These are phyloP conservation scores for Cucurbita maxima DNA, from an alignment of 306 rosid genomes.

Conservation along the genomic window DNA sequence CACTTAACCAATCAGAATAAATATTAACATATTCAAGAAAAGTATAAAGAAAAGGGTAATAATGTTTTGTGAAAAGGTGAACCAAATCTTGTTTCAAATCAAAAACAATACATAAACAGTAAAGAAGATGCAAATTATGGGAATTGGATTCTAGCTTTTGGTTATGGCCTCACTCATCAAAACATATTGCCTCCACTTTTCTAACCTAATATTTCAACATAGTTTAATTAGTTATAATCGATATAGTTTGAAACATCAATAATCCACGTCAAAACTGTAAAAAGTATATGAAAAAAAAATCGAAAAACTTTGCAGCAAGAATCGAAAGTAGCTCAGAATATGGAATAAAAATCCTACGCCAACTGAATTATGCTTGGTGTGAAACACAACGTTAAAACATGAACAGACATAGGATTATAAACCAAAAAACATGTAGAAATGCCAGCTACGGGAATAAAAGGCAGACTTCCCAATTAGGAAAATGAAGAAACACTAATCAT, in stretches of 20 bases:
- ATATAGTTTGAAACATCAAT: too few relatives aligned
- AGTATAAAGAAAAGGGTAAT: conserved; percentile 2
- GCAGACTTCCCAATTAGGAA: conserved; percentile 46
- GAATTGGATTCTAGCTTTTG: conserved; percentile 37
- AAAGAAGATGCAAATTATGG: conserved; percentile 2
- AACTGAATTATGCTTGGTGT: too few relatives aligned
- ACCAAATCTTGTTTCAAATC: conserved; percentile 13
- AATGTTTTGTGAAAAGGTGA: conserved; percentile 12
- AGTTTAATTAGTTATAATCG: too few relatives aligned
- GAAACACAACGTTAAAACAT: too few relatives aligned
- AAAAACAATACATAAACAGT: conserved; percentile 24
- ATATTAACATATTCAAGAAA: too few relatives aligned
- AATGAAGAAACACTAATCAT: not conserved
- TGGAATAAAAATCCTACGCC: too few relatives aligned
- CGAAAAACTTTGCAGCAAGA: too few relatives aligned
- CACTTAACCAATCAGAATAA: not conserved
- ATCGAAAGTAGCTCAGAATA: too few relatives aligned
- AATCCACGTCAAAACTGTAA: too few relatives aligned
- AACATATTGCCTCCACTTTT: conserved; percentile 41
- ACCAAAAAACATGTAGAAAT: not conserved
- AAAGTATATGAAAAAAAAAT: too few relatives aligned
- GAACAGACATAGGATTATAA: too few relatives aligned
- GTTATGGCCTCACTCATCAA: conserved; percentile 26
- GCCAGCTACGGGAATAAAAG: not conserved
- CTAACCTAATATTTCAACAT: conserved; percentile 20